Percentiles rank a stretch among this genome's conserved stretches.
phyloP scores from a whole-genome alignment of 257 asterid species.

The Rehmannia glutinosa region DNA sequence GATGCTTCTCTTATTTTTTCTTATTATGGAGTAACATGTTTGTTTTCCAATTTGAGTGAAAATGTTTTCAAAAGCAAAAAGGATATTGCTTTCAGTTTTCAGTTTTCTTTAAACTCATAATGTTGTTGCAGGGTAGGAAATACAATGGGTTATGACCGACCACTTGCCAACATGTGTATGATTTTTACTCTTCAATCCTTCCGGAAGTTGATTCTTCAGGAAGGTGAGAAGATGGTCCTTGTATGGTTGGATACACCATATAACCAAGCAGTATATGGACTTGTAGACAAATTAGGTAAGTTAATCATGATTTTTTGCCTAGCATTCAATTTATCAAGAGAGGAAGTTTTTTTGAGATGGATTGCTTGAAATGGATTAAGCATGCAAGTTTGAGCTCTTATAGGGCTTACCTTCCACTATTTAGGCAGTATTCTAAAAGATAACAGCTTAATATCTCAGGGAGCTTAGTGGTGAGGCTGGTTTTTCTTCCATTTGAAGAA shows the following conservation, averaged over 20 bases:
- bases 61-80: slow-evolving; percentile 1
- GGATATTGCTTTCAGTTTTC: slow-evolving; percentile 5
- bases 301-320: neutral
- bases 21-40: neutral
- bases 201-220: slow-evolving; percentile 89
- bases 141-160: slow-evolving; percentile 47
- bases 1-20: neutral
- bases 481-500: slow-evolving; percentile 97
- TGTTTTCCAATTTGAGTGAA: slow-evolving; percentile 2
- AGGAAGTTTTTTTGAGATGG: neutral
- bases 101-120: slow-evolving; percentile 4
- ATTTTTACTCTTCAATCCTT: slow-evolving; percentile 83
- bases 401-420: slow-evolving; percentile 2
- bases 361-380: slow-evolving; percentile 17
- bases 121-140: slow-evolving; percentile 53
- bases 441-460: slow-evolving; percentile 55
- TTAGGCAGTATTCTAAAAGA: slow-evolving; percentile 14
- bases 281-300: slow-evolving; percentile 91
- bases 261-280: slow-evolving; percentile 97
- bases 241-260: slow-evolving; percentile 96
- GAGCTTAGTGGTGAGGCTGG: slow-evolving; percentile 94
- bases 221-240: slow-evolving; percentile 96
- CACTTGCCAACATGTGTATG: slow-evolving; percentile 74
- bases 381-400: slow-evolving; percentile 7
- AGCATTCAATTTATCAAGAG: neutral